Evolutionary conservation across 1,284 basidiomycete species (phyloP).

Genomic region (Ganoderma lingzhi): DNA sequence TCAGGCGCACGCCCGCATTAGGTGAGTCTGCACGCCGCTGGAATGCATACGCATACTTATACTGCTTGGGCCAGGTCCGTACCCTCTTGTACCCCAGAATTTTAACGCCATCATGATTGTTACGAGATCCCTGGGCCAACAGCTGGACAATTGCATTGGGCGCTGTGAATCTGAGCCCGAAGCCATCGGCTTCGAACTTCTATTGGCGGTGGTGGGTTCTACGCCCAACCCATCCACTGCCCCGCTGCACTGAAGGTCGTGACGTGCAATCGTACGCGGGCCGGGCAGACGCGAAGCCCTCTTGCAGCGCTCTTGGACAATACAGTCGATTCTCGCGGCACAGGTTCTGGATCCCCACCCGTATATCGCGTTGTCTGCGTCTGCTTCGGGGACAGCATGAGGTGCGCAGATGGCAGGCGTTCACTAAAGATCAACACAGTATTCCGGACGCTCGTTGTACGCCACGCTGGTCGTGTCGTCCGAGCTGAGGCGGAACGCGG

Average conservation of each 20-base stretch:
- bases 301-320: background rate
- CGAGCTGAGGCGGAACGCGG: constrained; percentile 5
- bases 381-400: background rate
- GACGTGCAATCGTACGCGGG: background rate
- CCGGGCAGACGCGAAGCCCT: background rate
- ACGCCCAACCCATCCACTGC: background rate
- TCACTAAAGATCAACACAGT: background rate
- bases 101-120: background rate
- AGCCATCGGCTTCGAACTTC: background rate
- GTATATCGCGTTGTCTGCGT: background rate
- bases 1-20: background rate
- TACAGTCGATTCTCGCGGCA: background rate
- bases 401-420: background rate
- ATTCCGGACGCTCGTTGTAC: background rate
- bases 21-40: background rate
- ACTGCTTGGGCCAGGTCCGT: constrained; percentile 3
- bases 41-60: background rate
- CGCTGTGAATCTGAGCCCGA: background rate
- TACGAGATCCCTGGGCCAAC: background rate
- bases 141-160: background rate
- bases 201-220: background rate
- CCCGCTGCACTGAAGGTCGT: background rate
- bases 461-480: background rate
- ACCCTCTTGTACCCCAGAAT: background rate
- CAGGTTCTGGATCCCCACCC: background rate